Conservation (phyloP, 1,284 basidiomycete species). For the Trametes hirsuta region DNA sequence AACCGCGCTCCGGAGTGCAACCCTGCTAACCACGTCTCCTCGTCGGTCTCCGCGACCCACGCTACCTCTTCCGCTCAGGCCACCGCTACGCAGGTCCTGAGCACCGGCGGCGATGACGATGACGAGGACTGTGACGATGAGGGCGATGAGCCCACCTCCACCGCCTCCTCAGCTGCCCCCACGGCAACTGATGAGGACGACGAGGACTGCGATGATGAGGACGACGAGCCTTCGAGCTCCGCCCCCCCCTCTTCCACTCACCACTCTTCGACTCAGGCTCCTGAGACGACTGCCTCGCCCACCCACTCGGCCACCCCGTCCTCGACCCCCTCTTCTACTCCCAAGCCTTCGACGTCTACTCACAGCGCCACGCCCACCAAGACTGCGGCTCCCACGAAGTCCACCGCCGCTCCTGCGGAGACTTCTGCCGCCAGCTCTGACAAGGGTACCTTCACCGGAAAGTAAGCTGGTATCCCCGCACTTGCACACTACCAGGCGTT, state of each 20-base stretch:
- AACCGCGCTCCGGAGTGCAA: constrained; percentile 58
- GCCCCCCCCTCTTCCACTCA: constrained; percentile 11
- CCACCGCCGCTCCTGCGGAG: constrained; percentile 28
- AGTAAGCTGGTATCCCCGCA: constrained; percentile 43
- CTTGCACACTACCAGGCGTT: neutral
- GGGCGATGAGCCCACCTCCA: constrained; percentile 25
- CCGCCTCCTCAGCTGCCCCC: constrained; percentile 19
- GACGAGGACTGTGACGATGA: constrained; percentile 36
- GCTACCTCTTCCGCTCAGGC: constrained; percentile 31
- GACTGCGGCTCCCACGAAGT: constrained; percentile 19
- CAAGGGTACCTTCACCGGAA: constrained; percentile 37
- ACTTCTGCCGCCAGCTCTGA: constrained; percentile 16
- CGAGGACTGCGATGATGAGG: constrained; percentile 17
- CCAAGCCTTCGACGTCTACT: constrained; percentile 4
- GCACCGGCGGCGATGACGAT: constrained; percentile 20
- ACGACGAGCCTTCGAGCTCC: constrained; percentile 17
- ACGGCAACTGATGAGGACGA: constrained; percentile 22
- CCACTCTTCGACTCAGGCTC: constrained; percentile 12
- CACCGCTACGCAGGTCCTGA: constrained; percentile 27
- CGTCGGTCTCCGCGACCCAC: constrained; percentile 21
- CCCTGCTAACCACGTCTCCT: constrained; percentile 34
- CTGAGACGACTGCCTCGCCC: constrained; percentile 4
- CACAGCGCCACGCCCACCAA: constrained; percentile 18
- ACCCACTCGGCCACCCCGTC: neutral
- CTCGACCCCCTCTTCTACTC: constrained; percentile 7